phyloP scores from a whole-genome alignment of 345 rosid species.

The Punica granatum region DNA sequence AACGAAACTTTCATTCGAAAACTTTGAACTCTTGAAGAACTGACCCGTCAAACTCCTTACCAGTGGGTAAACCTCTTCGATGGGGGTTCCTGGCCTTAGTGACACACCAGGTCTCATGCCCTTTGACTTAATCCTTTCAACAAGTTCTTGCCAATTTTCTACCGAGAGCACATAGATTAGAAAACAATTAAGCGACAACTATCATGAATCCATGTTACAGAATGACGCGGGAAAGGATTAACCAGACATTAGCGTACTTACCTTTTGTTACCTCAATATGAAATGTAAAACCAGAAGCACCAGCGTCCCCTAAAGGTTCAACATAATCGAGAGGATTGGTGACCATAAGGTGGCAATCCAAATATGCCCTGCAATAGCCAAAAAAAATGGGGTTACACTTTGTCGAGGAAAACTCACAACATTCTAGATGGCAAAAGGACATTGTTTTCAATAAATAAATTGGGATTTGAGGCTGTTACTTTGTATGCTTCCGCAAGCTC shows the following conservation, averaged over 20 bases:
- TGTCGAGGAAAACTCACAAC: neutral
- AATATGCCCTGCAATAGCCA: conserved; percentile 54
- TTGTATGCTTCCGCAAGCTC: conserved; percentile 83
- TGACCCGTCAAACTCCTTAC: conserved; percentile 21
- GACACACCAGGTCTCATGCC: conserved; percentile 94
- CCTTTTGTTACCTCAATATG: conserved; percentile 84
- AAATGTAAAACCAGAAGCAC: conserved; percentile 97
- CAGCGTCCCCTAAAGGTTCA: conserved; percentile 65
- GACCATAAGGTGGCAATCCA: conserved; percentile 96
- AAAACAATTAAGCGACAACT: neutral
- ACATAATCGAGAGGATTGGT: conserved; percentile 86
- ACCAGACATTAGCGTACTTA: conserved; percentile 10
- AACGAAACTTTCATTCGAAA: neutral
- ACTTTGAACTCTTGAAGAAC: neutral
- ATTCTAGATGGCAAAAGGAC: neutral
- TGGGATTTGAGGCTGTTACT: conserved; percentile 28
- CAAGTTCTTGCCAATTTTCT: conserved; percentile 84
- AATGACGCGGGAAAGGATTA: neutral
- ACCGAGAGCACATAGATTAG: conserved; percentile 13
- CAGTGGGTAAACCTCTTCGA: conserved; percentile 84
- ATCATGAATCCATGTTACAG: neutral
- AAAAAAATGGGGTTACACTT: neutral
- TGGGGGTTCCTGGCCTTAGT: conserved; percentile 70
- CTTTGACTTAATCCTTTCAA: conserved; percentile 51
- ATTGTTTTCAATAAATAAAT: neutral